A percentile compares a stretch with the other conserved stretches of the same genome.
Evolutionary conservation across 345 rosid species (phyloP).

Genomic region (Hevea brasiliensis): DNA sequence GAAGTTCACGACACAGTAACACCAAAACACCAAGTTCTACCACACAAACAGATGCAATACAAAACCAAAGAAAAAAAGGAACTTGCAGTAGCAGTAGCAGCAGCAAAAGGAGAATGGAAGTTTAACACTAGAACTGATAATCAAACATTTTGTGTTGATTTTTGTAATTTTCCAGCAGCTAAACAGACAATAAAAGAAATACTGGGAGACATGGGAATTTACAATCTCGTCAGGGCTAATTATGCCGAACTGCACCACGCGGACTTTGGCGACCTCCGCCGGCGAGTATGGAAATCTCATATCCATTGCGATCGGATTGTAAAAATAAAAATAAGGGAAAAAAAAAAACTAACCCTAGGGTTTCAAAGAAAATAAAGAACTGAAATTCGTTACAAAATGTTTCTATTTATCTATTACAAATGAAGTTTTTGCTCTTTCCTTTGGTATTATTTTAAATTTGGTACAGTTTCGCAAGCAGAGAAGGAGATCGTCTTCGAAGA

Average conservation of each 20-base stretch:
- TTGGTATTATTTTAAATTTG: background rate
- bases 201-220: conserved; percentile 25
- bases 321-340: background rate
- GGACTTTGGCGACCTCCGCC: conserved; percentile 94
- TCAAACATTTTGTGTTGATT: background rate
- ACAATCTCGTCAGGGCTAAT: conserved; percentile 96
- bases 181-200: conserved; percentile 10
- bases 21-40: background rate
- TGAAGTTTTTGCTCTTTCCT: background rate
- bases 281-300: conserved; percentile 79
- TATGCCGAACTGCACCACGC: conserved; percentile 86
- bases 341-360: conserved; percentile 10
- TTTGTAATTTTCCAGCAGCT: background rate
- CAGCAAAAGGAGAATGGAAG: no score
- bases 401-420: background rate
- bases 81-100: no score
- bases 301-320: conserved; percentile 36
- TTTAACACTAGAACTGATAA: background rate
- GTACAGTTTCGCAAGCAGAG: background rate
- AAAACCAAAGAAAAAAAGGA: no score
- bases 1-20: background rate
- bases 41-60: no score
- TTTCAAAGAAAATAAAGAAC: background rate
- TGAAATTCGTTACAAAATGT: background rate
- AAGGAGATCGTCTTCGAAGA: background rate